Evolutionary conservation across 108 stramenopile species (phyloP).

Genomic region (Epithemia pelagica): DNA sequence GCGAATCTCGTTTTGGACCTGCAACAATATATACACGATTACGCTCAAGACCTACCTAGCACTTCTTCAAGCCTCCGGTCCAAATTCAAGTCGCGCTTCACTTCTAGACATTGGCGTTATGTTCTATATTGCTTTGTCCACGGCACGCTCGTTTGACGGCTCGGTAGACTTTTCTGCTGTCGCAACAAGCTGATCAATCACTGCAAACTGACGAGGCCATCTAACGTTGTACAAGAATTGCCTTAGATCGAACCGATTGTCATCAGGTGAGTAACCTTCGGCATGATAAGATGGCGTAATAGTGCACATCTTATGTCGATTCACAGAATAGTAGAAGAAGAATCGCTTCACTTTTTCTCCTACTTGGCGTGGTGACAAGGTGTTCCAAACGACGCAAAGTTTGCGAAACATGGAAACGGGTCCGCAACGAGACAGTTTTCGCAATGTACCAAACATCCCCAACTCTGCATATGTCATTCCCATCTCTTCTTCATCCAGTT

Average conservation of each 20-base stretch:
- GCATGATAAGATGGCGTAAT: conserved; percentile 98
- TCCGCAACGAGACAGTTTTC: conserved; percentile 89
- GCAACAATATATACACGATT: no score
- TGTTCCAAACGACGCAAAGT: conserved; percentile 71
- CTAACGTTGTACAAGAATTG: conserved; percentile 90
- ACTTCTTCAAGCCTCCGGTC: no score
- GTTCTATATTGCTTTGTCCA: no score
- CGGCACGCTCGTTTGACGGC: no score
- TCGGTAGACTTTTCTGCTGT: background rate
- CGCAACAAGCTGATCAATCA: conserved; percentile 47
- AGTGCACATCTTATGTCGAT: conserved; percentile 98
- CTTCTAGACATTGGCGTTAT: no score
- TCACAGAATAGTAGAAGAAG: conserved; percentile 91
- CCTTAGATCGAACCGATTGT: conserved; percentile 97
- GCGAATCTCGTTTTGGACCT: no score
- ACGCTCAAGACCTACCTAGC: no score
- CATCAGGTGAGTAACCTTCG: conserved; percentile 95
- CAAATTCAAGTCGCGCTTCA: no score
- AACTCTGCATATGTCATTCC: conserved; percentile 98
- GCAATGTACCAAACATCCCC: conserved; percentile 87
- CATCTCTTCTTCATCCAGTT: conserved; percentile 98
- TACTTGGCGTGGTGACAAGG: conserved; percentile 69
- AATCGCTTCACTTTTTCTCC: conserved; percentile 90
- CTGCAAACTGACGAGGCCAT: conserved; percentile 87
- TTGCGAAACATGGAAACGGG: conserved; percentile 92